Evolutionary conservation across 257 asterid genomes (phyloP), one percentile per base, ranked within the genome.

Genomic region (Apocynum venetum): DNA sequence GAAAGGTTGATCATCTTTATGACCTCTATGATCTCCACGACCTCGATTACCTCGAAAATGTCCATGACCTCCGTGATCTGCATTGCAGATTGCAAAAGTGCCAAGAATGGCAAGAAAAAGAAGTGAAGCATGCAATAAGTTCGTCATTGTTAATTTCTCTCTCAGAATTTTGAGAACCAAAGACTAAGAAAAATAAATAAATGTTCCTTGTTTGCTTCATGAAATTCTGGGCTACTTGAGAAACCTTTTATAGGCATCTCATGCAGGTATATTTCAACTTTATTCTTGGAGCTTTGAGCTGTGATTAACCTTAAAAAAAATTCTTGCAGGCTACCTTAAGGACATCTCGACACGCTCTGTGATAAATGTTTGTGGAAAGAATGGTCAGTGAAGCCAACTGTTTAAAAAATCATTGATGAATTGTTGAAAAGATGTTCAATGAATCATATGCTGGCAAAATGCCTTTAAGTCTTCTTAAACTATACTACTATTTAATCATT

Each of bases 11-110:
- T 36, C n/a, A 36, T 10, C 17, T 3, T 1, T 2, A 10, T 40
- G 31, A 8, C 5, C 31, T 66, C 46, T 35, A 15, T 20, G 52
- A 7, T 36, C 72, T 36, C 70, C 70, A 12, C 20, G 10, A 1
- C 72, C 71, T 66, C 49, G 19, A 67, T 2, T 5, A 44, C 52
- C 51, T 1, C 49, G 51, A 36, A 2, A 17, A 17, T 55, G 1
- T 55, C 25, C 25, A 17, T 0, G 13, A 1, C 72, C 72, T 19
- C 72, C 53, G 8, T 36, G 72, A 17, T 83, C 86, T 36, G 87
- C 91, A 81, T 76, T 80, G 66, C 85, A 82, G 12, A 71, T 46
- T n/a, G 35, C 74, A 4, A 15, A 59, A 13, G 48, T 44, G 49
- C 72, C 77, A 49, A 80, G 77, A 76, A 75, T 40, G 14, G 65